These are phyloP conservation scores for Cardamine chenopodiifolia DNA, from an alignment of 345 rosid genomes.

Conservation along the genomic window DNA sequence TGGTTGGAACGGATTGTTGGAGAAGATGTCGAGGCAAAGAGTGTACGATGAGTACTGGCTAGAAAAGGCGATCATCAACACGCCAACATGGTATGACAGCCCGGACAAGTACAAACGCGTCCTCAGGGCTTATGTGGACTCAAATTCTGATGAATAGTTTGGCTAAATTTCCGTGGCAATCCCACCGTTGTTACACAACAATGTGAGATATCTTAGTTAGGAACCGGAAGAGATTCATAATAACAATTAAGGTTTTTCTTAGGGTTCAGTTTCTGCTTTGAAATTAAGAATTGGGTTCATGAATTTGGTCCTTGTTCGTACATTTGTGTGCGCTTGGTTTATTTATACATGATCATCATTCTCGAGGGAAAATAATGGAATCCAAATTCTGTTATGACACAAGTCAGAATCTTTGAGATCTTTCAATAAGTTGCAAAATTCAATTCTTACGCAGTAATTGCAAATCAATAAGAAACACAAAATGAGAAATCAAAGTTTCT, in stretches of 20 bases:
- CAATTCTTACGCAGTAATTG: slow-evolving; percentile 15
- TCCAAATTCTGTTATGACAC: slow-evolving; percentile 18
- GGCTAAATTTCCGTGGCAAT: not conserved
- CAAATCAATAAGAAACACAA: slow-evolving; percentile 24
- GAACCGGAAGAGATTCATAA: slow-evolving; percentile 1
- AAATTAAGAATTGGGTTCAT: not conserved
- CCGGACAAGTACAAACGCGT: slow-evolving; percentile 60
- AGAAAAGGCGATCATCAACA: slow-evolving; percentile 64
- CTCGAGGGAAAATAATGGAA: not conserved
- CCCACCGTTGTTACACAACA: slow-evolving; percentile 21
- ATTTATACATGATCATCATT: not conserved
- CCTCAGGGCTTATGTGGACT: slow-evolving; percentile 34
- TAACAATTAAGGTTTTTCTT: slow-evolving; percentile 4
- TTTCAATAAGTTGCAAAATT: slow-evolving; percentile 35
- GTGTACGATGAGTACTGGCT: slow-evolving; percentile 58
- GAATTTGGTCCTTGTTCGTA: not conserved
- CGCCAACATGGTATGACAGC: slow-evolving; percentile 70
- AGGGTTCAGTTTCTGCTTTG: slow-evolving; percentile 10
- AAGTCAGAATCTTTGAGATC: slow-evolving; percentile 27
- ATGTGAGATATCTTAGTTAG: slow-evolving; percentile 13
- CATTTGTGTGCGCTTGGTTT: slow-evolving; percentile 1
- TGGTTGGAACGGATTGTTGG: slow-evolving; percentile 46
- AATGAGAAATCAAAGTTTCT: slow-evolving; percentile 29
- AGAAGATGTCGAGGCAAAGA: slow-evolving; percentile 42
- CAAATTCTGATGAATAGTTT: slow-evolving; percentile 22